Evolutionary conservation across 169 alveolate genomes (phyloP).

Genomic region (Plasmodium billcollinsi): DNA sequence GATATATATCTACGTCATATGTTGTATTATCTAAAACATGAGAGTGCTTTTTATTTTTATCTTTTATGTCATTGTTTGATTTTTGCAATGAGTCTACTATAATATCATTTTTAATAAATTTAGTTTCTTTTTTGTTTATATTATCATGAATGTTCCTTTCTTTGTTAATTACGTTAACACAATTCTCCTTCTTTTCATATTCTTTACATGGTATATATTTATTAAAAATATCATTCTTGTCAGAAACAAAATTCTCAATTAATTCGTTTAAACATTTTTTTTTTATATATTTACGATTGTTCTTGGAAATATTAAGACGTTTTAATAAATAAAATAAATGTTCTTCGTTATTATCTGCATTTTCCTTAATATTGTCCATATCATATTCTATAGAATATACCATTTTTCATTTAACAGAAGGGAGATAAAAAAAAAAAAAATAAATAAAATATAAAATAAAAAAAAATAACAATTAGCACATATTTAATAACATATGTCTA

Average conservation of each 20-base stretch:
- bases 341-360: conserved; percentile 16
- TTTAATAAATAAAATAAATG: conserved; percentile 41
- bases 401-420: background rate
- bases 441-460: background rate
- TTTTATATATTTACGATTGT: conserved; percentile 5
- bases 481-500: too few species aligned
- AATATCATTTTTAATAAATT: background rate
- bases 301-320: background rate
- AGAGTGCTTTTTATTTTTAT: background rate
- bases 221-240: conserved; percentile 6
- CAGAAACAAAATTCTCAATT: conserved; percentile 16
- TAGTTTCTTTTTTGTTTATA: background rate
- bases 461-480: background rate
- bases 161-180: background rate
- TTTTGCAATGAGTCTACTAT: background rate
- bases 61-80: background rate
- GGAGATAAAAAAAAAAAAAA: too few species aligned
- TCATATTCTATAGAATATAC: conserved; percentile 4
- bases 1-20: background rate
- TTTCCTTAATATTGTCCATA: background rate
- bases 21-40: background rate
- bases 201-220: conserved; percentile 38
- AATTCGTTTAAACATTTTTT: conserved; percentile 38
- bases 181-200: background rate
- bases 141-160: background rate